Evolutionary conservation across 805 yeast species (phyloP).

Genomic region (Starmerella khaoyaiensis): DNA sequence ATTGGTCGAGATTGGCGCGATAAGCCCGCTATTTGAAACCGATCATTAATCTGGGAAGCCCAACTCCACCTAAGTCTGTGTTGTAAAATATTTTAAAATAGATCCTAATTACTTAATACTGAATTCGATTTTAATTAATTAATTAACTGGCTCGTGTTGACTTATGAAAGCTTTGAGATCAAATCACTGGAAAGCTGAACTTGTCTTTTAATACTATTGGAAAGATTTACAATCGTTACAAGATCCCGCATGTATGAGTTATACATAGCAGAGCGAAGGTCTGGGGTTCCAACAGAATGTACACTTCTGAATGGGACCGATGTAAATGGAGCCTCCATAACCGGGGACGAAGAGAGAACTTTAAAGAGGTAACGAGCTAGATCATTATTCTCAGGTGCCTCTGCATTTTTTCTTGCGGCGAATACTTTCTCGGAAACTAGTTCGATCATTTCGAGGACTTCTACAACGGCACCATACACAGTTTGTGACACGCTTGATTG

Average conservation of each 20-base stretch:
- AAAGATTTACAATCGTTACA: conserved; percentile 65
- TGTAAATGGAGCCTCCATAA: conserved; percentile 19
- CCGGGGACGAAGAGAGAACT: conserved; percentile 30
- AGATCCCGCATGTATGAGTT: conserved; percentile 67
- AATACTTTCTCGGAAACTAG: conserved; percentile 11
- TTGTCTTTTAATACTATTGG: conserved; percentile 75
- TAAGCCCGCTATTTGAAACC: conserved; percentile 24
- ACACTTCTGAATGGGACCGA: conserved; percentile 8
- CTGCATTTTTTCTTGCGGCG: conserved; percentile 6
- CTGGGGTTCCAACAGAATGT: conserved; percentile 30
- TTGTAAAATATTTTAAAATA: too few relatives aligned
- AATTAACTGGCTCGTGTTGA: too few relatives aligned
- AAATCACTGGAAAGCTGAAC: conserved; percentile 65
- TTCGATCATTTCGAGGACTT: conserved; percentile 30
- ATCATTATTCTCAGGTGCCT: conserved; percentile 18
- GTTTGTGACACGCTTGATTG: conserved; percentile 29
- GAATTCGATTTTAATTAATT: too few relatives aligned
- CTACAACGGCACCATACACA: conserved; percentile 28
- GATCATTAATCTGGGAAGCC: too few relatives aligned
- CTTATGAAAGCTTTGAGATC: conserved; percentile 10
- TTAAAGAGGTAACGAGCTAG: conserved; percentile 57
- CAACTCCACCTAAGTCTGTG: too few relatives aligned
- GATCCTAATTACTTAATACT: too few relatives aligned
- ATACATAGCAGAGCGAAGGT: conserved; percentile 43
- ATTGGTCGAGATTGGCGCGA: conserved; percentile 28